Conservation (phyloP, 768 basidiomycete genomes). For the Sarcodon aspratus region DNA sequence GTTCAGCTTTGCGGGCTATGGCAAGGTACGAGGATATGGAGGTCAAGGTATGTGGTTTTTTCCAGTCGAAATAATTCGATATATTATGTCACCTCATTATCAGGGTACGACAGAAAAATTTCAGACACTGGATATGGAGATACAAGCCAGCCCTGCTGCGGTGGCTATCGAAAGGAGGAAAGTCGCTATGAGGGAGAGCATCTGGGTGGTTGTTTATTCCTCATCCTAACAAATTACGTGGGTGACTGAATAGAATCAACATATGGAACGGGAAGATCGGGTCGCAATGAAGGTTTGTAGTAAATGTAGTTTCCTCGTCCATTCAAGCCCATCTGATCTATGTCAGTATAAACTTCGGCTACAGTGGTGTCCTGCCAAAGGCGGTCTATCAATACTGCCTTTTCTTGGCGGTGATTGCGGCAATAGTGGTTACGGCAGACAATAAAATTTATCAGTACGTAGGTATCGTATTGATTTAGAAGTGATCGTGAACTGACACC, state of each 20-base stretch:
- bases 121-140: background rate
- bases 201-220: background rate
- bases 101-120: background rate
- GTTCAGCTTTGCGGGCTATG: conserved; percentile 1
- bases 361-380: conserved; percentile 18
- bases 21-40: background rate
- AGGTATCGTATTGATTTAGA: no score
- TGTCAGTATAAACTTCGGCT: conserved; percentile 27
- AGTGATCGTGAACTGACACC: no score
- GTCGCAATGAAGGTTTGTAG: background rate
- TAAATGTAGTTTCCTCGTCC: background rate
- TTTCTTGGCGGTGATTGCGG: no score
- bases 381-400: no score
- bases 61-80: background rate
- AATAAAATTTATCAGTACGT: no score
- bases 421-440: no score
- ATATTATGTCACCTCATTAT: background rate
- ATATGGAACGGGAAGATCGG: conserved; percentile 1
- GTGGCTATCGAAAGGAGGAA: background rate
- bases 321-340: background rate
- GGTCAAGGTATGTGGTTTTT: background rate
- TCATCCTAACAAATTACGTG: background rate
- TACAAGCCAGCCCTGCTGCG: background rate
- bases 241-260: conserved; percentile 1
- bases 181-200: background rate